Conservation (phyloP, 2,329 filamentous ascomycete species). For the Neofusicoccum ribis region DNA sequence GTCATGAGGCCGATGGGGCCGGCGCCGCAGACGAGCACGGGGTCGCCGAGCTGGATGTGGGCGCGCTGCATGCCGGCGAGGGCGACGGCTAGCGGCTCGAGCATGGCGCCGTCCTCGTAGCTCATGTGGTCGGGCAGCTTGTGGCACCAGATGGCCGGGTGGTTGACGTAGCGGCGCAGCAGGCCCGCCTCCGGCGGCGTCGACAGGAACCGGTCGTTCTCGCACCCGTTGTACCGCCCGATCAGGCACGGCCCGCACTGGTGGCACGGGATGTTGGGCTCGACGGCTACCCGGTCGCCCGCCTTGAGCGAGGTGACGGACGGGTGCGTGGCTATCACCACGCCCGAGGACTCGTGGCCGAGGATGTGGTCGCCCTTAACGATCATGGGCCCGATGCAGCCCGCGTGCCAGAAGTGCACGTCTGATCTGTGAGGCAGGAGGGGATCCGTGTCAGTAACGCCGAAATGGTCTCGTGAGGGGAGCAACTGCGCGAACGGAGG, state of each 20-base stretch:
- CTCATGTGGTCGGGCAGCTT: slow-evolving; percentile 85
- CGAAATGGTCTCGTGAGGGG: no score
- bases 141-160: slow-evolving; percentile 92
- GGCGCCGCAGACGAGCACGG: slow-evolving; percentile 85
- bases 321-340: slow-evolving; percentile 75
- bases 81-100: slow-evolving; percentile 88
- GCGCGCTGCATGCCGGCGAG: slow-evolving; percentile 85
- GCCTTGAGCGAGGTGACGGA: slow-evolving; percentile 75
- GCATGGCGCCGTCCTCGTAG: slow-evolving; percentile 84
- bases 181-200: slow-evolving; percentile 88
- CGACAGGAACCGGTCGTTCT: slow-evolving; percentile 80
- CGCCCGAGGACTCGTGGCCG: slow-evolving; percentile 89
- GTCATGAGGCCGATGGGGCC: slow-evolving; percentile 93
- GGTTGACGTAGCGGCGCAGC: slow-evolving; percentile 89
- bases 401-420: slow-evolving; percentile 96
- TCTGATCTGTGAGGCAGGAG: slow-evolving; percentile 65
- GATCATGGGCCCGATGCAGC: slow-evolving; percentile 94
- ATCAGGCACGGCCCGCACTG: slow-evolving; percentile 88
- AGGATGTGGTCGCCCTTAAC: slow-evolving; percentile 87
- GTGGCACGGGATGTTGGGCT: slow-evolving; percentile 91
- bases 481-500: neutral
- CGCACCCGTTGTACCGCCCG: slow-evolving; percentile 93
- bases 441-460: neutral
- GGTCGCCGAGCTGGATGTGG: slow-evolving; percentile 77
- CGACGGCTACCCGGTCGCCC: slow-evolving; percentile 89